Base-by-base conservation (phyloP, 2,329 filamentous ascomycete genomes). In the Diaporthe amygdali region DNA sequence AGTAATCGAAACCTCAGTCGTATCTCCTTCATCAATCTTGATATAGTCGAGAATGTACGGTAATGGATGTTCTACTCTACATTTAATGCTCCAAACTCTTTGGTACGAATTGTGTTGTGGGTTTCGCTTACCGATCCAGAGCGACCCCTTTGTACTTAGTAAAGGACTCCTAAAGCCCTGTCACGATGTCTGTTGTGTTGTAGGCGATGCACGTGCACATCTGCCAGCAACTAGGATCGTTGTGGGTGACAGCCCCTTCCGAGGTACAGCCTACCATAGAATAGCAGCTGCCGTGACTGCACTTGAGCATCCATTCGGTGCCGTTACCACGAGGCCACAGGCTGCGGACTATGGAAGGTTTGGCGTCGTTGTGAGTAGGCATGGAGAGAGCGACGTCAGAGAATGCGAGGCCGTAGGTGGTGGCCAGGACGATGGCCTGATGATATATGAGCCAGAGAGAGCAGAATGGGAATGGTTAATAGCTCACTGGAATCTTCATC, bases 201-300 rank as follows among this genome's bases (percentile, higher is more conserved):
- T 2, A 5, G 0, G 59, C 59, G 7, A 64, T 22, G n/a, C 59
- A 64, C 0, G 59, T 49, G 30, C 59, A 64, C 59, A 49, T 64
- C 41, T 64, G 59, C 59, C 59, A 64, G 15, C 59, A 64, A 44
- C 27, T 64, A 2, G 41, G 41, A 44, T 64, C 27, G 41, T 64
- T 64, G 44, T 64, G 59, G 0, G 59, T 49, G n/a, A 64, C 59
- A 2, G 44, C 9, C 10, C 59, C 59, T 20, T 37, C 15, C 44
- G 3, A 3, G 44, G 32, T 47, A 15, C 59, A 64, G 59, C 27
- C 44, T 8, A 64, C 59, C 20, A 64, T 27, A 20, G 59, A 64
- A 30, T 64, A 64, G 59, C 59, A 64, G 59, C 59, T 49, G 59
- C 59, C 59, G 44, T 49, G 44, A 30, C 14, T 49, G 59, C 59